Conservation (phyloP, 2,329 filamentous ascomycete species). For the Claviceps pusilla region DNA sequence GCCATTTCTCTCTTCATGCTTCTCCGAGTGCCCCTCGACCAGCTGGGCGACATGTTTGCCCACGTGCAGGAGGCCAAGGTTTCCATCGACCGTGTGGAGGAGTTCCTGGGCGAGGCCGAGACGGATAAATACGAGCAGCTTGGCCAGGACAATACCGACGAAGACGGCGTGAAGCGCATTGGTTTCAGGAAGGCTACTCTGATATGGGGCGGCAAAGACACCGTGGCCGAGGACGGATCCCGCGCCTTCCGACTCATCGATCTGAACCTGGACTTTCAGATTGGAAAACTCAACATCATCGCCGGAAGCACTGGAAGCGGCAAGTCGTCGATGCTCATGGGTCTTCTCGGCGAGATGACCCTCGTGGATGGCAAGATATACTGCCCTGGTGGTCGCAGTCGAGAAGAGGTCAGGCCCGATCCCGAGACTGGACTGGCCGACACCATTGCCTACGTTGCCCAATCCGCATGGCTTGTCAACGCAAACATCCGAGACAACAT, state of each 20-base stretch:
- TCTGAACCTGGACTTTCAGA: constrained; percentile 64
- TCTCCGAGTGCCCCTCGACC: constrained; percentile 81
- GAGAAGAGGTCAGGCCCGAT: constrained; percentile 70
- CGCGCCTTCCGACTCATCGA: constrained; percentile 73
- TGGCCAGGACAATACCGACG: constrained; percentile 50
- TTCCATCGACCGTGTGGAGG: constrained; percentile 89
- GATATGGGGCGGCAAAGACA: constrained; percentile 65
- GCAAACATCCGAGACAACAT: constrained; percentile 95
- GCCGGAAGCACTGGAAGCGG: constrained; percentile 86
- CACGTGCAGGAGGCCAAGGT: constrained; percentile 97
- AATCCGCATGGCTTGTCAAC: constrained; percentile 94
- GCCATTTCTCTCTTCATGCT: constrained; percentile 92
- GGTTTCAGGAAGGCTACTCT: constrained; percentile 76
- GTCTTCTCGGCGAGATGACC: constrained; percentile 90
- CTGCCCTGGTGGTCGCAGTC: constrained; percentile 70
- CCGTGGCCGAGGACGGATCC: constrained; percentile 47
- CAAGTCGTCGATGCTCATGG: constrained; percentile 93
- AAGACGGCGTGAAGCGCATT: constrained; percentile 57
- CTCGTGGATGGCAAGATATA: constrained; percentile 65
- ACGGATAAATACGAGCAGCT: constrained; percentile 91
- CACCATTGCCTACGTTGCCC: constrained; percentile 88
- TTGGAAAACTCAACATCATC: constrained; percentile 82
- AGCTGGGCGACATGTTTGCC: constrained; percentile 95
- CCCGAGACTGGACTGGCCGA: constrained; percentile 77
- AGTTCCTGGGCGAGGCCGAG: constrained; percentile 84